These are phyloP conservation scores for Xylariales sp. DNA, from an alignment of 2,329 filamentous ascomycete species.

Conservation along the genomic window DNA sequence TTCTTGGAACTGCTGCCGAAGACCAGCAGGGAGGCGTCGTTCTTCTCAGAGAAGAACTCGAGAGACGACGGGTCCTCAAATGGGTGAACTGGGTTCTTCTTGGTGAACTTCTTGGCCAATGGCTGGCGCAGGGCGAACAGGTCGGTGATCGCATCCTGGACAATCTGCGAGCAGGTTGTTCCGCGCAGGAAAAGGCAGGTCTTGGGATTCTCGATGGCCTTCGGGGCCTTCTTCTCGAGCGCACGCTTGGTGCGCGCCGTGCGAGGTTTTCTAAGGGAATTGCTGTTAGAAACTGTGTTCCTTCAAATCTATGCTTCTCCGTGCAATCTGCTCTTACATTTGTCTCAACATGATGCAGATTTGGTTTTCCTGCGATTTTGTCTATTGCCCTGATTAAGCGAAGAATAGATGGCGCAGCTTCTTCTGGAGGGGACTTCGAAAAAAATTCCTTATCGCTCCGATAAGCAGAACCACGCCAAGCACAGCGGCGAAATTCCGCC, in stretches of 20 bases:
- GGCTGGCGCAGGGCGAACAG: constrained; percentile 78
- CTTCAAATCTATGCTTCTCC: no score
- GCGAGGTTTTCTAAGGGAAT: constrained; percentile 57
- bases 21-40: constrained; percentile 81
- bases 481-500: constrained; percentile 1
- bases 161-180: constrained; percentile 75
- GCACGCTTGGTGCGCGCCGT: constrained; percentile 90
- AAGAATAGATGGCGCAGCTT: no score
- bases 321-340: no score
- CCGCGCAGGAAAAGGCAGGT: constrained; percentile 81
- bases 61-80: constrained; percentile 87
- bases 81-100: constrained; percentile 93
- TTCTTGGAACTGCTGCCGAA: constrained; percentile 88
- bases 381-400: no score
- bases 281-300: no score
- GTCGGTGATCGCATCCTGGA: constrained; percentile 80
- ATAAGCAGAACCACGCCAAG: neutral
- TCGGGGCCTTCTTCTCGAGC: constrained; percentile 88
- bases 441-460: constrained; percentile 2
- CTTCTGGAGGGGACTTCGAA: constrained; percentile 2
- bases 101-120: constrained; percentile 33
- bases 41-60: constrained; percentile 95
- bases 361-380: no score
- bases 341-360: constrained; percentile 8
- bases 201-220: constrained; percentile 85